phyloP scores from a whole-genome alignment of 2,329 filamentous ascomycete species.

The Fusarium miscanthi region DNA sequence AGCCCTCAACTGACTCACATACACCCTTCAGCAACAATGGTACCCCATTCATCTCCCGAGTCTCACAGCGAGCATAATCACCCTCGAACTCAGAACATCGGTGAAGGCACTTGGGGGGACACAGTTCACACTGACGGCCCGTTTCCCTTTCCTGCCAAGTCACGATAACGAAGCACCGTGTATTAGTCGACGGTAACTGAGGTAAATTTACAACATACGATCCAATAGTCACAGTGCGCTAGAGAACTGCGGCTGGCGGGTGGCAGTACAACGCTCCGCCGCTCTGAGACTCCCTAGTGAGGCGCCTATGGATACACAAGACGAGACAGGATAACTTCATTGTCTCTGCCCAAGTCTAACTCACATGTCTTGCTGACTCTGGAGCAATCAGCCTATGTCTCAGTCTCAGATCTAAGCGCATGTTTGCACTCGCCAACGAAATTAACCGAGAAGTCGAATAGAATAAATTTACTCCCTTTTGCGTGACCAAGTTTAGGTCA shows the following conservation, averaged over 20 bases:
- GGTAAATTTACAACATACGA: background rate
- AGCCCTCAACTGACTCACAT: slow-evolving; percentile 35
- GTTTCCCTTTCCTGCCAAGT: slow-evolving; percentile 11
- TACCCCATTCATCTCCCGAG: slow-evolving; percentile 13
- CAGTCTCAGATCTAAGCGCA: background rate
- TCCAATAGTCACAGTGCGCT: background rate
- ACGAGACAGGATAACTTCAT: background rate
- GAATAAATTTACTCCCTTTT: background rate
- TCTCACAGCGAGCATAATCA: slow-evolving; percentile 9
- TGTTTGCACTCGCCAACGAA: background rate
- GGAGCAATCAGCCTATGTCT: slow-evolving; percentile 12
- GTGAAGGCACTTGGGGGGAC: slow-evolving; percentile 26
- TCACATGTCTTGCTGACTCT: slow-evolving; percentile 8
- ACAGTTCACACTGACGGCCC: slow-evolving; percentile 19
- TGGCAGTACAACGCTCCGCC: slow-evolving; percentile 31
- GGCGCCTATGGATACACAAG: slow-evolving; percentile 12
- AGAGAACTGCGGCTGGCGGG: background rate
- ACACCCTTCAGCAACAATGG: slow-evolving; percentile 15
- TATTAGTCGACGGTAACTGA: background rate
- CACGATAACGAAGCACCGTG: background rate
- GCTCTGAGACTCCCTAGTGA: slow-evolving; percentile 27
- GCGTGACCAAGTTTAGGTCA: slow-evolving; percentile 39
- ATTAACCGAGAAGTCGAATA: background rate
- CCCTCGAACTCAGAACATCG: slow-evolving; percentile 26
- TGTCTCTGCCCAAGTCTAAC: slow-evolving; percentile 14